phyloP scores from a whole-genome alignment of 305 asterid species.

The Fraxinus baroniana region DNA sequence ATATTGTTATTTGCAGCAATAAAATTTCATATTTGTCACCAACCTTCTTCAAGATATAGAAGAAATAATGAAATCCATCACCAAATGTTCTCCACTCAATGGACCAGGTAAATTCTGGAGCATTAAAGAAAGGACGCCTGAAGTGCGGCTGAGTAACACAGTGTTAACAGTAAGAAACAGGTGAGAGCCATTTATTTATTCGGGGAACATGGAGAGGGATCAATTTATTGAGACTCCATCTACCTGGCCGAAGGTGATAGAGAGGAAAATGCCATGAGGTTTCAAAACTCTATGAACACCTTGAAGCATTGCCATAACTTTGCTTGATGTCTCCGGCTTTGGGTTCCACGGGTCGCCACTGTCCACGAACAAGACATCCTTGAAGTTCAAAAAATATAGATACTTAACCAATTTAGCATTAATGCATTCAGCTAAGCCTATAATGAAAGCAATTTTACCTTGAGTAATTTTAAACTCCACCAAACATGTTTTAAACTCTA shows the following conservation, averaged over 20 bases:
- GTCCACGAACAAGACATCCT: conserved; percentile 97
- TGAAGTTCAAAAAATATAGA: conserved; percentile 30
- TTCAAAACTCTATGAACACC: conserved; percentile 81
- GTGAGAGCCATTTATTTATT: not conserved
- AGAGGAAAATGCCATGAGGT: conserved; percentile 77
- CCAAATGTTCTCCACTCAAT: conserved; percentile 85
- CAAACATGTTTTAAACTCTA: not conserved
- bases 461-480: too few species aligned
- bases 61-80: conserved; percentile 87
- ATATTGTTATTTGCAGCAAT: not conserved
- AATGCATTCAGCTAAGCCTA: not conserved
- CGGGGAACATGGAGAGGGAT: not conserved
- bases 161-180: not conserved
- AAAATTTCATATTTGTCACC: conserved; percentile 8
- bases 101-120: conserved; percentile 81
- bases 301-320: conserved; percentile 78
- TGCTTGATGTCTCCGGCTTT: conserved; percentile 60
- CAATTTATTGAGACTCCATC: not conserved
- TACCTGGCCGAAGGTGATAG: conserved; percentile 97
- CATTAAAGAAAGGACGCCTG: conserved; percentile 72
- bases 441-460: not conserved
- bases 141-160: conserved; percentile 71
- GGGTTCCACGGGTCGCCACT: conserved; percentile 99
- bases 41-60: conserved; percentile 87
- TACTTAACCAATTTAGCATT: not conserved